phyloP scores from a whole-genome alignment of 2,329 filamentous ascomycete species.

The Calonectria montana region DNA sequence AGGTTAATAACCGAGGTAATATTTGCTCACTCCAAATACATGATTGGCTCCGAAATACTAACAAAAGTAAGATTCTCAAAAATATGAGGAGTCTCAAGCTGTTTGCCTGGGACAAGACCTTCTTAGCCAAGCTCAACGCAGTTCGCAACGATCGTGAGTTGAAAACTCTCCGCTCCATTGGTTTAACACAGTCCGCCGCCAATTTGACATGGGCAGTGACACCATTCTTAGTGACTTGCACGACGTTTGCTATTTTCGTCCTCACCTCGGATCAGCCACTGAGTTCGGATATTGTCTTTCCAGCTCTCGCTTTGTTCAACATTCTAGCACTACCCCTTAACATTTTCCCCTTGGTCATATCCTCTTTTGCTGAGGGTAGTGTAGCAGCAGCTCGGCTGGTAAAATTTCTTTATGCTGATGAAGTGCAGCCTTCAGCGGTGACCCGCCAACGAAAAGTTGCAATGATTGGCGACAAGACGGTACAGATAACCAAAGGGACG shows the following conservation, averaged over 20 bases:
- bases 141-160: constrained; percentile 8
- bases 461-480: background rate
- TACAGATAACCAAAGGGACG: background rate
- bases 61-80: background rate
- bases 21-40: background rate
- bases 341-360: background rate
- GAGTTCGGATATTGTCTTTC: constrained; percentile 9
- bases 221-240: background rate
- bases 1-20: background rate
- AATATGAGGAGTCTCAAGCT: constrained; percentile 10
- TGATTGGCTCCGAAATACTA: background rate
- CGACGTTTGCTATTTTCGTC: constrained; percentile 1
- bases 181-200: background rate
- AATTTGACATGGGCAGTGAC: background rate
- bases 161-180: background rate
- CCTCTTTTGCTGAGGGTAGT: background rate
- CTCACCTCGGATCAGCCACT: background rate
- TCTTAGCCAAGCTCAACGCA: background rate
- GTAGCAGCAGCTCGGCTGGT: background rate
- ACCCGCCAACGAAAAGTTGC: background rate
- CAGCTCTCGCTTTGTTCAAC: background rate
- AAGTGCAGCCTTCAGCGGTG: background rate
- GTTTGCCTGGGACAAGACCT: background rate
- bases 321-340: background rate
- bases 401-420: background rate